Evolutionary conservation across 106 monocot species (phyloP), one percentile per base, ranked within the genome.

Genomic region (Phalaenopsis aphrodite): DNA sequence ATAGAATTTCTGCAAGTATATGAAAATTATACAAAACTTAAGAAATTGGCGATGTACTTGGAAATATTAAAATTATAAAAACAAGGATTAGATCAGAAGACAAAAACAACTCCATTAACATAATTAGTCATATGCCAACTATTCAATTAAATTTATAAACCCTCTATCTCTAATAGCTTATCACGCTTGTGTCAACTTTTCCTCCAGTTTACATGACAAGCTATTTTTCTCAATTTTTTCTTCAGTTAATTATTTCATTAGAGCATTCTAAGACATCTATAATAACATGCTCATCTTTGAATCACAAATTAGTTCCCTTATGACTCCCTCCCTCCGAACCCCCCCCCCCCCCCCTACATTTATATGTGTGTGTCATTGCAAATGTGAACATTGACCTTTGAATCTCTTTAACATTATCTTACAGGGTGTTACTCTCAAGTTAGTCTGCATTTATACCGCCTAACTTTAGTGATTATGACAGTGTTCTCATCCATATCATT

Each of bases 1-100:
- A 86, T 91, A 94, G 69, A 72, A 37, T 85, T 83, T 87, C 94
- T 94, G 90, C 76, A 79, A 30, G 43, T 74, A 42, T 43, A 74
- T 45, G 74, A 42, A 45, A 74, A 74, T 74, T 38, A 74, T 41
- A 45, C 69, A 71, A 71, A 74, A 42, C 42, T 11, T 15, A 14
- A 8, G n/a, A 43, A 41, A 19, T 74, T 39, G 39, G 14, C 30
- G 3, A 21, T 69, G 38, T 11, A 39, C 69, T 69, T 39, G 5
- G 39, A 69, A 69, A 6, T 6, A 39, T 37, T 39, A 69, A 8
- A 69, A 12, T 16, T 38, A 12, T 39, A 69, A 21, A 39, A 69
- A 61, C 12, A 12, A 61, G 21, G 8, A 61, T 21, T 61, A 5
- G 6, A 5, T n/a, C 2, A 61, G 21, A 21, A 61, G 61, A 15